Percentiles rank a stretch among this genome's conserved stretches.
Evolutionary conservation across 2,329 filamentous ascomycete genomes (phyloP).

Genomic region (Chaetomiaceae sp.): DNA sequence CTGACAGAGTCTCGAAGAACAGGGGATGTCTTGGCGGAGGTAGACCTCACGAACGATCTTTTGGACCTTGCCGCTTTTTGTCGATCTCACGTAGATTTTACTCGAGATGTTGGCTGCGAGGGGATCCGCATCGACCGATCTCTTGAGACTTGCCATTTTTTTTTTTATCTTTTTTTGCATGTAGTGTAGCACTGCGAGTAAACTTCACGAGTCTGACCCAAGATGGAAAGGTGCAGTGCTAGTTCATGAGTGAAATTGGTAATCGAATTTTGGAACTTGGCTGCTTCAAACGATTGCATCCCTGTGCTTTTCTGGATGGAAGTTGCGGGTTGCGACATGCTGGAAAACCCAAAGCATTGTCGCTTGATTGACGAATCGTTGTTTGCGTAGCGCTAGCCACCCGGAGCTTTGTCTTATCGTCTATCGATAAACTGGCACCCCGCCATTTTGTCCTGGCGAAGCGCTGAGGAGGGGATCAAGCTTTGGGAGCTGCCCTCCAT

Average conservation of each 20-base stretch:
- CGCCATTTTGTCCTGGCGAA: not conserved
- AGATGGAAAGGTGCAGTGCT: no score
- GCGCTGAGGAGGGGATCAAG: not conserved
- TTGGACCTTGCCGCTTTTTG: slow-evolving; percentile 93
- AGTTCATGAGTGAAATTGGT: no score
- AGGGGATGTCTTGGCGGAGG: slow-evolving; percentile 92
- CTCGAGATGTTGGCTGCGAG: slow-evolving; percentile 74
- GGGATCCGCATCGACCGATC: slow-evolving; percentile 49
- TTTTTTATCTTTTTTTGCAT: no score
- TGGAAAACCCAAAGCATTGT: not conserved
- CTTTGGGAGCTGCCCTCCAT: not conserved
- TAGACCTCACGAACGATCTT: slow-evolving; percentile 98
- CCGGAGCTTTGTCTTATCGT: not conserved
- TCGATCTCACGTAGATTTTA: slow-evolving; percentile 94
- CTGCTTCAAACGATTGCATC: no score
- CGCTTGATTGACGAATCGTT: slow-evolving; percentile 1
- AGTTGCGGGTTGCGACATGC: not conserved
- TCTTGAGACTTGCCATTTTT: slow-evolving; percentile 62
- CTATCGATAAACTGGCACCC: slow-evolving; percentile 12
- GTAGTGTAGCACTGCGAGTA: not conserved
- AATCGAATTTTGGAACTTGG: no score
- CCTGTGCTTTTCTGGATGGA: not conserved
- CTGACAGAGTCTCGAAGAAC: slow-evolving; percentile 84
- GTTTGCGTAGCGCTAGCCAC: not conserved
- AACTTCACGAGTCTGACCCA: no score